Base-by-base conservation (phyloP, 176 grass and related monocot genomes). In the Elaeis guineensis region DNA sequence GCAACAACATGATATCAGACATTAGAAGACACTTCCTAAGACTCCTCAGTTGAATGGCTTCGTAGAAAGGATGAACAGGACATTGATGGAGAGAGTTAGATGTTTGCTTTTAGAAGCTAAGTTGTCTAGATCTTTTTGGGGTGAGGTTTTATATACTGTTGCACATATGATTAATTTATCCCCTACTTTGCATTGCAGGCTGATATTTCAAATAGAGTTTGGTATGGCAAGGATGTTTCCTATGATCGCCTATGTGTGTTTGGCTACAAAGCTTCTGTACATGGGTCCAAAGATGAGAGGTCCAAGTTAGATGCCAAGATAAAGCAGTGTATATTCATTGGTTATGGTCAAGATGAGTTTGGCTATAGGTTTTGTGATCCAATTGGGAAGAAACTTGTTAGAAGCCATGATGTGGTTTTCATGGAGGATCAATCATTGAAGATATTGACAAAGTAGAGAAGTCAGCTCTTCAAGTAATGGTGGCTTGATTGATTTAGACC, bases 21-120 rank as follows among this genome's bases (percentile, higher is more conserved):
- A 26, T 26, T 0, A 26, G 68, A 57, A 35, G 69, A 65, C 82
- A 59, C 69, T 75, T 58, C 67, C 75, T 58, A 76, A 79, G 73
- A 82, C 59, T 17, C 32, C 52, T 2, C 25, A 26, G 3, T 26
- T 26, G 25, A 26, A 26, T 26, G 25, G 69, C 0, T 70, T 55
- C 59, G 55, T 25, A 62, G 2, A 86, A 77, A 25, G n/a, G 78
- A 68, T 82, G 87, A 82, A 76, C 53, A 76, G 82, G 86, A 59
- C 30, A 52, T 24, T 24, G 19, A 17, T 29, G 2, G 49, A 55
- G 60, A 74, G 68, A 25, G 29, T 77, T 3, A 4, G 25, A 26
- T 26, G 25, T 3, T 26, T 26, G 25, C 25, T 26, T 26, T 26
- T 3, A 26, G 35, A 18, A 17, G 52, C 35, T 65, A 26, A 26